phyloP scores from a whole-genome alignment of 2,329 filamentous ascomycete genomes.

The Sporothrix euskadiensis region DNA sequence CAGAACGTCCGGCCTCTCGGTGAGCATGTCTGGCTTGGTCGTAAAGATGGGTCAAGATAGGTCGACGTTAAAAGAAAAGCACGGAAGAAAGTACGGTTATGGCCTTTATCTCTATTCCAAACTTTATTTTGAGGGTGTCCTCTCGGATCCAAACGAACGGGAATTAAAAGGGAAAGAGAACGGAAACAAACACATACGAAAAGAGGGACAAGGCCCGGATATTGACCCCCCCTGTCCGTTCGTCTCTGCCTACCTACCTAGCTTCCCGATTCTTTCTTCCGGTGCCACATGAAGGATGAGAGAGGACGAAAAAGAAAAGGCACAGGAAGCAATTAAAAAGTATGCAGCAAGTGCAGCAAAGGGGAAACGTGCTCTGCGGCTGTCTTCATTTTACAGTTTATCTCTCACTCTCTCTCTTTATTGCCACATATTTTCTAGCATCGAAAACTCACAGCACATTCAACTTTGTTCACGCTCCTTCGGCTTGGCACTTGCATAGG shows the following conservation, averaged over 20 bases:
- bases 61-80: background rate
- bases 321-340: background rate
- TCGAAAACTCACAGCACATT: background rate
- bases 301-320: background rate
- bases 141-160: background rate
- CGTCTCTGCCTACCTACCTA: background rate
- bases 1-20: background rate
- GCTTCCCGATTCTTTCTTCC: slow-evolving; percentile 19
- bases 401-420: background rate
- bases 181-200: background rate
- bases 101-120: background rate
- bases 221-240: slow-evolving; percentile 15
- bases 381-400: background rate
- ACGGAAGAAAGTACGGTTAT: background rate
- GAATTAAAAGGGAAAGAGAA: background rate
- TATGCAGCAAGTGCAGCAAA: background rate
- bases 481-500: background rate
- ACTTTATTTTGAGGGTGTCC: background rate
- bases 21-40: background rate
- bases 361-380: background rate
- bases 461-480: background rate
- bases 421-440: background rate
- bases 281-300: slow-evolving; percentile 6
- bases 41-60: background rate
- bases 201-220: slow-evolving; percentile 9